These are phyloP conservation scores for Fomitopsis serialis DNA, from an alignment of 768 basidiomycete species.

Conservation along the genomic window DNA sequence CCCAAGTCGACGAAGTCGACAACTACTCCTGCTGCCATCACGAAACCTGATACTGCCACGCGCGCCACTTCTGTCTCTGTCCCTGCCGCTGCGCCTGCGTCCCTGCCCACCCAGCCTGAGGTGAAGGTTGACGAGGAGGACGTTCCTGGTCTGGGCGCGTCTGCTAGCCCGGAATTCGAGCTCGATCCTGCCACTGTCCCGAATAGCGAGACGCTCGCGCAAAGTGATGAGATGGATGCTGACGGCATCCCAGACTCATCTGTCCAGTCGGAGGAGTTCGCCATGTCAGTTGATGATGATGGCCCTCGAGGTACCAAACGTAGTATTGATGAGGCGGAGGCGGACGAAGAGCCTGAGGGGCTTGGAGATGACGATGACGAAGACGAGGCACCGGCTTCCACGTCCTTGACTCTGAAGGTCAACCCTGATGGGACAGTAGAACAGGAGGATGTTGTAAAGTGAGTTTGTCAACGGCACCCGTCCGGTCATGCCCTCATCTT, in stretches of 20 bases:
- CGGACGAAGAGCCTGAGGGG: conserved; percentile 22
- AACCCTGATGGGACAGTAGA: conserved; percentile 91
- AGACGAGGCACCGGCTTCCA: conserved; percentile 42
- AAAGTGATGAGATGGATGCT: conserved; percentile 8
- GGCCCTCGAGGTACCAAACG: conserved; percentile 42
- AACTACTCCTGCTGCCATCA: not conserved
- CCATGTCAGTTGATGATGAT: conserved; percentile 25
- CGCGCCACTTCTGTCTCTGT: not conserved
- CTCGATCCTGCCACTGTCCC: not conserved
- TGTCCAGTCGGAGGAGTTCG: conserved; percentile 10
- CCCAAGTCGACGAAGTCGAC: conserved; percentile 13
- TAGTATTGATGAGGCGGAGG: conserved; percentile 37
- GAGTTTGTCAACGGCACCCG: conserved; percentile 23
- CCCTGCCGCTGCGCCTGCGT: not conserved
- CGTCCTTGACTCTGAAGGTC: conserved; percentile 61
- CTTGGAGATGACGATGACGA: conserved; percentile 37
- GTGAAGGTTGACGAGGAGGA: conserved; percentile 15
- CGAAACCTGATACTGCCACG: conserved; percentile 4
- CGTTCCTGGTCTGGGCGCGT: conserved; percentile 20
- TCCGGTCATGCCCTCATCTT: not conserved
- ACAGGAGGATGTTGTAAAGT: conserved; percentile 92
- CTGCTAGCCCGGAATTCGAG: conserved; percentile 1
- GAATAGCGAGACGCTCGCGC: conserved; percentile 4
- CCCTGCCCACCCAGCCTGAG: not conserved
- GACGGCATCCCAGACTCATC: conserved; percentile 10